Evolutionary conservation across 306 rosid genomes (phyloP), one percentile per base, ranked within the genome.

Genomic region (Casuarina equisetifolia): DNA sequence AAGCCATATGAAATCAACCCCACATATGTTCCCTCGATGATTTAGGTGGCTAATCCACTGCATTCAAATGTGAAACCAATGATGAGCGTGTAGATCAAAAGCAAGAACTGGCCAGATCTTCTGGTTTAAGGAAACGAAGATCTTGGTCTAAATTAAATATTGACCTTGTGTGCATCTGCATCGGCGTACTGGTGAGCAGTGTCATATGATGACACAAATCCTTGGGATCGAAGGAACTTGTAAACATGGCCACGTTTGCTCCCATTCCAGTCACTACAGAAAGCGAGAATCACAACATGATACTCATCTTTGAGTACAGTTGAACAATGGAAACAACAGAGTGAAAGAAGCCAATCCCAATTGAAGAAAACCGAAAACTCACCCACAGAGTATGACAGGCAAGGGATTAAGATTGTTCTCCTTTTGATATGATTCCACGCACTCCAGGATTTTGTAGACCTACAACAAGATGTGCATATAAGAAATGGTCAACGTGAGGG

Each of bases 41-140:
- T 95, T 95, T 38, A 96, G 91, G 69, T 95, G 99, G 80, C 99
- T 95, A 75, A 95, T 86, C 99, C 99, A 95, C 99, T 95, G 86
- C 81, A 81, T 85, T 13, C 42, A 58, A 82, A 36, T 72, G n/a
- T 17, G 64, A 61, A 44, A 70, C 10, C 61, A 9, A 32, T 57
- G 38, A 70, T n/a, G 64, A 35, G 77, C 42, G 70, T 71, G 49
- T 53, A 4, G 74, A 81, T 69, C 38, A 61, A 50, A 74, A 39
- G 15, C 45, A 20, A 79, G 79, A 76, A 32, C 51, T 17, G 19
- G 32, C 25, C 69, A 76, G 42, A 66, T 61, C 63, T 38, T 63
- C 43, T 72, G 57, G 54, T 44, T 51, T 1, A 55, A 72, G 42
- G 25, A 68, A 16, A 70, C n/a, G 6, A 45, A 68, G 61, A 32